Evolutionary conservation across 2,329 filamentous ascomycete genomes (phyloP), one percentile per base, ranked within the genome.

Genomic region (Plectosphaerella plurivora): DNA sequence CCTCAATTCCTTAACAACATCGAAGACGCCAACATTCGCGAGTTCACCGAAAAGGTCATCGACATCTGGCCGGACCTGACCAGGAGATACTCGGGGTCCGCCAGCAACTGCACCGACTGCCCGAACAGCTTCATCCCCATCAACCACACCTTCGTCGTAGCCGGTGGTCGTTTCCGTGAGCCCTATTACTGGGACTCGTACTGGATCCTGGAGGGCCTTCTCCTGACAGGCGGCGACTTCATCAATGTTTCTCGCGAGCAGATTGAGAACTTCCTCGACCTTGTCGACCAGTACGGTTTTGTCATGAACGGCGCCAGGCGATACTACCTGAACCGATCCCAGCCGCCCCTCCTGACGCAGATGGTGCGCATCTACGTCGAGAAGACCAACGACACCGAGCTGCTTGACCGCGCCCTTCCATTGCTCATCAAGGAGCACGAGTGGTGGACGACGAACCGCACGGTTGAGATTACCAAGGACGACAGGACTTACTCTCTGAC

Each of bases 101-200:
- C 63, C 18, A 75, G 61, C 22, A 78, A 77, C 59, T 87, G 84
- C 70, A 70, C 73, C 9, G 75, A 74, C 35, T 88, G 84, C 55
- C 82, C 83, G 35, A 77, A 77, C 59, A 87, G 83, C 63, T 87
- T 85, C 66, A 81, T 88, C 52, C 81, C 83, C 7, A 63, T 88
- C 54, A 86, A 85, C 60, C 79, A 82, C 53, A 84, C 83, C 3
- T 88, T 88, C 60, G 83, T 88, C n/a, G 78, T 88, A 15, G 84
- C 84, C 4, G 84, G 84, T 12, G 84, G 85, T n/a, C 81, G 85
- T 28, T 88, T 88, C 72, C 75, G 84, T 35, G 85, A 88, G 66
- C 77, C 82, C 2, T 88, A 88, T 63, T 88, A 88, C 65, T 88
- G 84, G 84, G 84, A 88, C 64, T 84, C 82, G 33, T 87, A 80